A percentile compares a stretch with the other conserved stretches of the same genome.
phyloP scores from a whole-genome alignment of 140 eudicot species.

The Erigeron philadelphicus region DNA sequence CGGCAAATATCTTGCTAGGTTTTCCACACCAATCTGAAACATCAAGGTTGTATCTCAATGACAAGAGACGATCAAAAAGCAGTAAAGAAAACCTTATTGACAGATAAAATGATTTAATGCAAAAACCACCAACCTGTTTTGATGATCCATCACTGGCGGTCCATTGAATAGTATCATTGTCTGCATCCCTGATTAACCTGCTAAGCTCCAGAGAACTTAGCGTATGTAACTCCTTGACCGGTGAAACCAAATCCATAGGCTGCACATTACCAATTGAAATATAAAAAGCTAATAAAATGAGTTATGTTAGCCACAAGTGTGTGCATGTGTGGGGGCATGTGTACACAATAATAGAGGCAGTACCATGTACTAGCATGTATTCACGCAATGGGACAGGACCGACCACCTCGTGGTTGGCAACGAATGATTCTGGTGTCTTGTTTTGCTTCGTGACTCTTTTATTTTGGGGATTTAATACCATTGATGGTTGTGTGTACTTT shows the following conservation, averaged over 20 bases:
- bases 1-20: constrained; percentile 53
- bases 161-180: constrained; percentile 35
- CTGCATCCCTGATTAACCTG: constrained; percentile 65
- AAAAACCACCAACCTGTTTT: constrained; percentile 48
- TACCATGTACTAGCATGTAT: too few species aligned
- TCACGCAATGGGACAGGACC: too few species aligned
- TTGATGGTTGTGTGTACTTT: too few species aligned
- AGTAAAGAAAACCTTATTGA: neutral
- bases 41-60: constrained; percentile 9
- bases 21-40: constrained; percentile 71
- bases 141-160: constrained; percentile 49
- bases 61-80: neutral
- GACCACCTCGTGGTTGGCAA: too few species aligned
- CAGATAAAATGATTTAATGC: constrained; percentile 8
- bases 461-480: too few species aligned
- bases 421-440: too few species aligned
- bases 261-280: constrained; percentile 26
- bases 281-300: too few species aligned
- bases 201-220: constrained; percentile 59
- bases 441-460: too few species aligned
- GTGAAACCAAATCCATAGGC: constrained; percentile 66
- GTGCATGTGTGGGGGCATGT: too few species aligned
- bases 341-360: too few species aligned
- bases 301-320: too few species aligned
- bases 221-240: constrained; percentile 59